A percentile compares a stretch with the other conserved stretches of the same genome.
Conservation (phyloP, 257 asterid genomes). For the Penstemon eatonii region DNA sequence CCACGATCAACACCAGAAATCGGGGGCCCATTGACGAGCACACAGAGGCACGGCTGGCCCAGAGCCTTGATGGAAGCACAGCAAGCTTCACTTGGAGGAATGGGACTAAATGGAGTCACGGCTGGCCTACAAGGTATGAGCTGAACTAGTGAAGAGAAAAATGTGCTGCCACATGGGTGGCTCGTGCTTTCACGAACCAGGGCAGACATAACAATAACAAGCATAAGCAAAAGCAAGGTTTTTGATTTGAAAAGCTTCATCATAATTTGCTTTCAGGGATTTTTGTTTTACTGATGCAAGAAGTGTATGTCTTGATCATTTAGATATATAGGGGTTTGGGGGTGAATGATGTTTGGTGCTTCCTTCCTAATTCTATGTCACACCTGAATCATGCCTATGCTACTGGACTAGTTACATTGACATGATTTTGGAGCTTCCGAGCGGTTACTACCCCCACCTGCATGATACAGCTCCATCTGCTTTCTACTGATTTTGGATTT, state of each 20-base stretch:
- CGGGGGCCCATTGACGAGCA: conserved; percentile 89
- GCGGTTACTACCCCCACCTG: too few relatives aligned
- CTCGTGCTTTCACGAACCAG: conserved; percentile 42
- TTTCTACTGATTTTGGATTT: too few relatives aligned
- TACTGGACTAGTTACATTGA: conserved; percentile 4
- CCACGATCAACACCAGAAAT: conserved; percentile 82
- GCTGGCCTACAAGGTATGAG: conserved; percentile 88
- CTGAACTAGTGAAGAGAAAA: conserved; percentile 84
- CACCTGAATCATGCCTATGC: conserved; percentile 38
- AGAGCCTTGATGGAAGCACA: conserved; percentile 80
- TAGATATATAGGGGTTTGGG: conserved; percentile 28
- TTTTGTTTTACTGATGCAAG: background rate
- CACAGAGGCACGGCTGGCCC: conserved; percentile 92
- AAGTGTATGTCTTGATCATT: background rate
- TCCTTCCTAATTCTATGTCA: conserved; percentile 62
- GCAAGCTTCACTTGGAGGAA: conserved; percentile 80
- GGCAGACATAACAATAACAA: conserved; percentile 34
- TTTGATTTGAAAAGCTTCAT: conserved; percentile 42
- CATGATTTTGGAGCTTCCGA: background rate
- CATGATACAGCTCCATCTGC: too few relatives aligned
- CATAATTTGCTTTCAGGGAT: background rate
- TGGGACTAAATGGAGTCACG: conserved; percentile 69
- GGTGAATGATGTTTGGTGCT: conserved; percentile 43
- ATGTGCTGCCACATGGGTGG: conserved; percentile 70
- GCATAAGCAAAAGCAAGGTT: conserved; percentile 27